Evolutionary conservation across 2,329 filamentous ascomycete genomes (phyloP), one percentile per base, ranked within the genome.

Genomic region (Fusarium hainanense): DNA sequence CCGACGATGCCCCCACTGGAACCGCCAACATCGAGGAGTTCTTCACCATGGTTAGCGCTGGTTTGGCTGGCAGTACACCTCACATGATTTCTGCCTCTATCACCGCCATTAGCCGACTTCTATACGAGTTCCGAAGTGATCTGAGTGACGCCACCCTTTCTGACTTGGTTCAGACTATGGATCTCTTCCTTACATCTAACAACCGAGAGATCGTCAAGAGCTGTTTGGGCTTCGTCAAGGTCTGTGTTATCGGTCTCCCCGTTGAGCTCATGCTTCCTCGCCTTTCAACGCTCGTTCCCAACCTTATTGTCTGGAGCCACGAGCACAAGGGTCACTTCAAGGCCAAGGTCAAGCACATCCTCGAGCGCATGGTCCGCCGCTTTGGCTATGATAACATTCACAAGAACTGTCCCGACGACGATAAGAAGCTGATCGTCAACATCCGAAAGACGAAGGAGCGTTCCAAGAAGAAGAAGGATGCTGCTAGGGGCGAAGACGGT

Each of bases 71-170:
- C 59, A 92, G 91, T 74, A 95, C 94, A 13, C 94, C 96, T 32
- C 95, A 98, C 82, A 98, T 98, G 94, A 94, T 98, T 68, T 97
- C 93, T 9, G 96, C 96, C 1, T 94, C 93, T n/a, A 94, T 99
- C 77, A 98, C 94, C 1, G 95, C 96, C 16, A 87, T 99, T 40
- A 96, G 94, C 16, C 89, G 96, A n/a, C 90, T 98, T 27, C 87
- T 99, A 30, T 98, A 94, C 80, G 92, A 98, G 77, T 99, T 97
- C 84, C 91, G 93, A 70, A 84, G 87, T 30, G 81, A 87, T 27
- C 84, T 98, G 30, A 88, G 87, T 59, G 82, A 87, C 12, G 87
- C 90, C 66, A 92, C 93, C 4, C 86, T 97, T 43, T 85, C 88
- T 12, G 95, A 98, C 70, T 85, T 99, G 11, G 93, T 99, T 12